phyloP scores from a whole-genome alignment of 495 filamentous ascomycete species.

The Chaetomium cochliodes region DNA sequence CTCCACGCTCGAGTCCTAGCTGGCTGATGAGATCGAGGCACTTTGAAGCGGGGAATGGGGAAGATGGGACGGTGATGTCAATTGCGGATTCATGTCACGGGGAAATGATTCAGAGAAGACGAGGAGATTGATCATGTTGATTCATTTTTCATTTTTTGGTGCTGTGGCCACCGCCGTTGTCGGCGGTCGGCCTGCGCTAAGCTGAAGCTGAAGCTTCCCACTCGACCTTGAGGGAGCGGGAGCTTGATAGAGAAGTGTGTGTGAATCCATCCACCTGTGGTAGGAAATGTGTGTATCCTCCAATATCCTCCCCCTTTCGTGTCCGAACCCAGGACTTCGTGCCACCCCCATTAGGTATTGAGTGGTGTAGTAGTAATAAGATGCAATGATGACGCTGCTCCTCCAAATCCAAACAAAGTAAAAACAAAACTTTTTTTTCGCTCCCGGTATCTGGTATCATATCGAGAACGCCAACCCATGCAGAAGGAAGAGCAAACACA shows the following conservation, averaged over 20 bases:
- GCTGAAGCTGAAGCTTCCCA: conserved; percentile 2
- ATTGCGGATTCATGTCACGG: not conserved
- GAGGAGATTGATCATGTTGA: not conserved
- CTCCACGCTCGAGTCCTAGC: conserved; percentile 3
- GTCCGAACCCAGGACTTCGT: not conserved
- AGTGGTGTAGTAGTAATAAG: conserved; percentile 13
- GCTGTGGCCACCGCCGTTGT: not conserved
- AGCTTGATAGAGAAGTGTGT: conserved; percentile 1
- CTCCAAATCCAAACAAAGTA: not conserved
- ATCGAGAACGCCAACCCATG: conserved; percentile 44
- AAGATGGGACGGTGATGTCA: conserved; percentile 1
- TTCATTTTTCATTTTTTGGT: not conserved
- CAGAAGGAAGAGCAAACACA: conserved; percentile 34
- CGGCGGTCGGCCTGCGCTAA: not conserved
- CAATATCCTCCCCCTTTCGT: not conserved
- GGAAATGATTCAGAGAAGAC: not conserved
- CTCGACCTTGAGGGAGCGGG: conserved; percentile 16
- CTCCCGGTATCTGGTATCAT: conserved; percentile 21
- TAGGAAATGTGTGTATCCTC: not conserved
- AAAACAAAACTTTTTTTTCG: conserved; percentile 12
- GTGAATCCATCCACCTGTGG: not conserved
- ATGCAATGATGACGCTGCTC: conserved; percentile 12
- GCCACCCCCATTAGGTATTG: conserved; percentile 13
- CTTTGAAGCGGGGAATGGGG: not conserved
- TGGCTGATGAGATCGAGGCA: too few relatives aligned